Evolutionary conservation across 768 basidiomycete species (phyloP).

Genomic region (Dioszegia crocea): DNA sequence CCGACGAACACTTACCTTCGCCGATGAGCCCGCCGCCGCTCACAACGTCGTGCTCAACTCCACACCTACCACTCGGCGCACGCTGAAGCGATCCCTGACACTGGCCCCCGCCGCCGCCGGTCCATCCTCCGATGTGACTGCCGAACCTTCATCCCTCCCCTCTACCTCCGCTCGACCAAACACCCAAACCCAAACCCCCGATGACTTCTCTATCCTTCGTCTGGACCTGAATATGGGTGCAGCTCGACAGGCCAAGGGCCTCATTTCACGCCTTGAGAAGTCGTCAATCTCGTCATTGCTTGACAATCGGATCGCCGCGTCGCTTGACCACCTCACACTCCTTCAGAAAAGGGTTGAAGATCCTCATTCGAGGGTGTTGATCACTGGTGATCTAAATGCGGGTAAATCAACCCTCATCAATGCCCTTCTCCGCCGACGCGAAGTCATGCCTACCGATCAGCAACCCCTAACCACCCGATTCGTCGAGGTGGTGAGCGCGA

Average conservation of each 20-base stretch:
- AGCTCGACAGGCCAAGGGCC: conserved; percentile 57
- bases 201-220: conserved; percentile 79
- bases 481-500: conserved; percentile 67
- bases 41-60: conserved; percentile 62
- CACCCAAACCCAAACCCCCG: conserved; percentile 43
- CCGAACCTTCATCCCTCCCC: neutral
- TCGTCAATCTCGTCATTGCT: conserved; percentile 86
- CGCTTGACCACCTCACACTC: conserved; percentile 74
- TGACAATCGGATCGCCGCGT: conserved; percentile 72
- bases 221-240: conserved; percentile 89
- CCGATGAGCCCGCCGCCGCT: conserved; percentile 68
- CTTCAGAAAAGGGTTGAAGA: conserved; percentile 83
- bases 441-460: conserved; percentile 92
- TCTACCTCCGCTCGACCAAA: conserved; percentile 52
- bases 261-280: conserved; percentile 89
- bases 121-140: conserved; percentile 5
- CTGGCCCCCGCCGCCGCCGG: conserved; percentile 29
- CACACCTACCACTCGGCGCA: conserved; percentile 52
- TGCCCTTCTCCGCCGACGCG: conserved; percentile 76
- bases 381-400: conserved; percentile 96
- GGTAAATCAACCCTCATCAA: conserved; percentile 99
- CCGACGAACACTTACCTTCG: conserved; percentile 74
- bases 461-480: conserved; percentile 97
- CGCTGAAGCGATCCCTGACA: conserved; percentile 61
- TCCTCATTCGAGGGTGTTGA: conserved; percentile 89